phyloP scores from a whole-genome alignment of 1,284 basidiomycete genomes.

The Ceratobasidium sp. region DNA sequence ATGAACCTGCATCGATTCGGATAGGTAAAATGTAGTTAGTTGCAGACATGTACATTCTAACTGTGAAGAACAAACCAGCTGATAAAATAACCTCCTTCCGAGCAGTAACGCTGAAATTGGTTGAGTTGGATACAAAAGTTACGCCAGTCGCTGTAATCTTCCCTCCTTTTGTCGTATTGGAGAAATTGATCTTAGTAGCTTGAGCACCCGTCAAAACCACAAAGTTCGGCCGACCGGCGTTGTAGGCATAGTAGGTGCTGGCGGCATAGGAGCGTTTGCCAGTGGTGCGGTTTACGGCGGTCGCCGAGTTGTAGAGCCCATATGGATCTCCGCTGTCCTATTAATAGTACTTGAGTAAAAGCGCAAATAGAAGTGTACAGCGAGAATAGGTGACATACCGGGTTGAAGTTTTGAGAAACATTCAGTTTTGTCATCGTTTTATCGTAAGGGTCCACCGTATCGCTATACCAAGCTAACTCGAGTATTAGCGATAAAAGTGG shows the following conservation, averaged over 20 bases:
- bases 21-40: too few species aligned
- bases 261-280: conserved; percentile 50
- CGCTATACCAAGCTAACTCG: conserved; percentile 42
- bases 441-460: conserved; percentile 43
- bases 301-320: conserved; percentile 42
- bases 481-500: background rate
- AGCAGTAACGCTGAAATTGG: conserved; percentile 48
- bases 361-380: background rate
- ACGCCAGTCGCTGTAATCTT: conserved; percentile 48
- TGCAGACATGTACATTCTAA: too few species aligned
- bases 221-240: conserved; percentile 49
- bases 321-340: conserved; percentile 31
- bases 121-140: conserved; percentile 49
- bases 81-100: conserved; percentile 58
- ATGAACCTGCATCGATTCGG: conserved; percentile 44
- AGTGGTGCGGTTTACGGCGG: conserved; percentile 48
- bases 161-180: conserved; percentile 44
- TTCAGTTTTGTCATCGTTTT: conserved; percentile 22
- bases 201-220: conserved; percentile 49
- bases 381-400: conserved; percentile 21
- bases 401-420: conserved; percentile 38
- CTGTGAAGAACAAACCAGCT: conserved; percentile 50
- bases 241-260: conserved; percentile 50
- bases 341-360: background rate
- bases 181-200: conserved; percentile 50